Conservation (phyloP, 148 eudicot genomes). For the Rhododendron ferrugineum region DNA sequence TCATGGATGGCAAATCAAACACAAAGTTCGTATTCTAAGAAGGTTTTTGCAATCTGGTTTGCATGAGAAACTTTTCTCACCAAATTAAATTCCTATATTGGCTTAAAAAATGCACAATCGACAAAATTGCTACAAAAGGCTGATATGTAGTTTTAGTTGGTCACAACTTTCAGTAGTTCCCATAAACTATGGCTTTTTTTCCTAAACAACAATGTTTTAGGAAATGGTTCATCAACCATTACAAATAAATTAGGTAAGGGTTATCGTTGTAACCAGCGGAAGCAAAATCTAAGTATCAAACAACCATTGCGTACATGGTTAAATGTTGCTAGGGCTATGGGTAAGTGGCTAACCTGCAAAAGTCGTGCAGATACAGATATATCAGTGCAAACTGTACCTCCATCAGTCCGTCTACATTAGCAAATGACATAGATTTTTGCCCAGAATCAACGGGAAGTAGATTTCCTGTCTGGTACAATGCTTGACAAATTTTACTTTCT, state of each 20-base stretch:
- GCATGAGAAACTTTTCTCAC: too few species aligned
- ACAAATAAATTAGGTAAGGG: background rate
- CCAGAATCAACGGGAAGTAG: background rate
- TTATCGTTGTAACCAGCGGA: background rate
- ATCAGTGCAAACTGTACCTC: background rate
- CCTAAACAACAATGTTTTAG: background rate
- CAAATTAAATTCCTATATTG: too few species aligned
- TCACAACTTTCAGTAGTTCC: background rate
- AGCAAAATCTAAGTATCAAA: background rate
- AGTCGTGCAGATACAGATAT: too few species aligned
- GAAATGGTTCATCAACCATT: background rate
- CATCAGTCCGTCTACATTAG: background rate
- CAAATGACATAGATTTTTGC: background rate
- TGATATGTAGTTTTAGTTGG: background rate
- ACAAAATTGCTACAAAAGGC: background rate
- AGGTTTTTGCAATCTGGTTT: too few species aligned
- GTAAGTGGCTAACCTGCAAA: background rate
- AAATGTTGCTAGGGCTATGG: background rate
- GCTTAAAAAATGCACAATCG: background rate
- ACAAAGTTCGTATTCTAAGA: too few species aligned
- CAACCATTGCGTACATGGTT: background rate
- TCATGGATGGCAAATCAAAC: too few species aligned
- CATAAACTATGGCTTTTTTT: background rate
- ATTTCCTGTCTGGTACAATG: background rate
- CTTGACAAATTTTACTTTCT: background rate